Conservation (phyloP, 306 rosid genomes). For the Sphenostylis stenocarpa region DNA sequence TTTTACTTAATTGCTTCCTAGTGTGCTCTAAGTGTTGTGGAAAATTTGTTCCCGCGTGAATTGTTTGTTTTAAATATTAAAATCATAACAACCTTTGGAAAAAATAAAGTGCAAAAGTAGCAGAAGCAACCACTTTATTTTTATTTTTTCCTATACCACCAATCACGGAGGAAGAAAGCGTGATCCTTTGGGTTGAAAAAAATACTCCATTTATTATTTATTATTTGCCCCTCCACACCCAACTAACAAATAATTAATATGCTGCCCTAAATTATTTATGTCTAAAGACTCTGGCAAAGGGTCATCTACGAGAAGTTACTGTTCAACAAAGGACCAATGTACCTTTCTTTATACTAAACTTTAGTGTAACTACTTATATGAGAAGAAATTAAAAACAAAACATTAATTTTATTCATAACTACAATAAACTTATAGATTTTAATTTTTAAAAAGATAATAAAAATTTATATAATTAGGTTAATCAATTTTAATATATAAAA, state of each 20-base stretch:
- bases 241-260: background rate
- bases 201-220: background rate
- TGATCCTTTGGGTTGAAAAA: background rate
- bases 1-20: background rate
- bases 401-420: no score
- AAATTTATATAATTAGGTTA: background rate
- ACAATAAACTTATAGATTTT: no score
- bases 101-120: conserved; percentile 28
- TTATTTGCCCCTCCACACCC: background rate
- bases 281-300: background rate
- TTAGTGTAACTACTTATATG: no score
- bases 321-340: background rate
- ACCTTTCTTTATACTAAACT: no score
- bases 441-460: no score
- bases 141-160: background rate
- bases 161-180: conserved; percentile 32
- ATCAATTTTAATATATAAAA: background rate
- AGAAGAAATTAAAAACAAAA: no score
- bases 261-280: background rate
- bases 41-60: background rate
- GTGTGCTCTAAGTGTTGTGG: background rate
- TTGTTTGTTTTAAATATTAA: background rate
- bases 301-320: background rate
- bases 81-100: background rate
- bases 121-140: background rate